Conservation (phyloP, 768 basidiomycete genomes). For the Gymnopilus dilepis region DNA sequence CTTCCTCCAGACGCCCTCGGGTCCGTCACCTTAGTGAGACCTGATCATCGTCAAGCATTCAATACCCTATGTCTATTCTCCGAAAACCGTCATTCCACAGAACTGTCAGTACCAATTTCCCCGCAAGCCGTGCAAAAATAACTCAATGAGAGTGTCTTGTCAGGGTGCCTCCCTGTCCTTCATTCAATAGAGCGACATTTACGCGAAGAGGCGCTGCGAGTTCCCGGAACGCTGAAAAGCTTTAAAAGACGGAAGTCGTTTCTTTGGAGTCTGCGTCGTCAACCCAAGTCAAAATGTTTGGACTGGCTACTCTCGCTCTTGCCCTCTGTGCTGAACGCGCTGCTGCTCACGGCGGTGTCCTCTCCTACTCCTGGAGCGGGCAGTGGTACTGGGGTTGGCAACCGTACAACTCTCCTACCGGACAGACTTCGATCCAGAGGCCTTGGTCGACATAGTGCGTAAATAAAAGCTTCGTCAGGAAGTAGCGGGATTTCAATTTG, state of each 20-base stretch:
- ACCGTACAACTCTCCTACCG: conserved; percentile 47
- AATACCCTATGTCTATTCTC: neutral
- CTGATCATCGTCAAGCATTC: neutral
- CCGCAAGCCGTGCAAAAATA: conserved; percentile 11
- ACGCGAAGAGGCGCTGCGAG: conserved; percentile 22
- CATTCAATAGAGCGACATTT: conserved; percentile 22
- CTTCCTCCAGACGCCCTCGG: neutral
- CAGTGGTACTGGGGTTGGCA: conserved; percentile 46
- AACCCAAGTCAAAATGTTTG: conserved; percentile 32
- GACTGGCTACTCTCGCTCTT: conserved; percentile 35
- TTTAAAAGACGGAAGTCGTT: conserved; percentile 22
- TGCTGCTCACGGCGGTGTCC: conserved; percentile 50
- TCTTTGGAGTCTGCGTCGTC: conserved; percentile 13
- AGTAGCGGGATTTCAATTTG: neutral
- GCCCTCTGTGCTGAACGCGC: conserved; percentile 34
- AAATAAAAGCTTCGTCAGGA: neutral
- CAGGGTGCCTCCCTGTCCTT: conserved; percentile 13
- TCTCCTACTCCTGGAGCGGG: conserved; percentile 44
- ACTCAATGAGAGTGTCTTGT: neutral
- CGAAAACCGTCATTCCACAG: neutral
- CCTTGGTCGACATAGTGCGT: conserved; percentile 51
- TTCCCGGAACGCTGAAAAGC: conserved; percentile 10
- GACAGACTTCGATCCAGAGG: conserved; percentile 48
- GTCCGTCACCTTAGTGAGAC: neutral
- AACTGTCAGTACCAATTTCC: conserved; percentile 13